Conservation (phyloP, 805 yeast species). For the Cyberlindnera nakhonratchasimensis region DNA sequence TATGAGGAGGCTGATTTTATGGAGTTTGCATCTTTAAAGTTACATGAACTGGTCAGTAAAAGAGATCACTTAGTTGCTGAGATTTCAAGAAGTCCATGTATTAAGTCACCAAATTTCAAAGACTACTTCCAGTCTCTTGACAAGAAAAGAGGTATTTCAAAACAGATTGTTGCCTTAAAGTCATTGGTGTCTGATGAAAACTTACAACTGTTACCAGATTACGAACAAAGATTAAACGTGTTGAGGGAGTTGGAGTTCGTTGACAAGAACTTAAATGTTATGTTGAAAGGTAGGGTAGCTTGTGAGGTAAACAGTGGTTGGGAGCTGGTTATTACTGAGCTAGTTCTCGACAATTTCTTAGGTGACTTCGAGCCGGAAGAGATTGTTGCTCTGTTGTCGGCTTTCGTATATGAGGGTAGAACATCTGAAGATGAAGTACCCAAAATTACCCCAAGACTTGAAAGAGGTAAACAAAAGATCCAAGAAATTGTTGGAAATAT, state of each 20-base stretch:
- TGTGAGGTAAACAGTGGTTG: constrained; percentile 91
- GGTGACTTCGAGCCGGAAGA: constrained; percentile 95
- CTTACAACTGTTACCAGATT: constrained; percentile 86
- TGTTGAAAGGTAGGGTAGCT: constrained; percentile 87
- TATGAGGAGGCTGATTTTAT: constrained; percentile 45
- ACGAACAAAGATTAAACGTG: constrained; percentile 82
- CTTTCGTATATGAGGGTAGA: constrained; percentile 86
- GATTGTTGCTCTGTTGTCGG: constrained; percentile 89
- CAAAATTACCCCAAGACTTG: constrained; percentile 72
- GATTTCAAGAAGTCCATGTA: constrained; percentile 29
- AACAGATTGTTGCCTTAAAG: constrained; percentile 53
- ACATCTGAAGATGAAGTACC: constrained; percentile 59
- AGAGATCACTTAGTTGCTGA: constrained; percentile 34
- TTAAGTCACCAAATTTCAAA: constrained; percentile 42
- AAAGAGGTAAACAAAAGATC: constrained; percentile 64
- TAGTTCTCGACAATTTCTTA: constrained; percentile 84
- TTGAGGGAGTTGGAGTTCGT: constrained; percentile 76
- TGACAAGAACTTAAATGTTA: constrained; percentile 71
- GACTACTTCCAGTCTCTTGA: constrained; percentile 43
- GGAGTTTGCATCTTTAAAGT: constrained; percentile 32
- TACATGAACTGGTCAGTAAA: constrained; percentile 36
- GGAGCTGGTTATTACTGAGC: constrained; percentile 85
- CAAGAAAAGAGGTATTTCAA: constrained; percentile 42
- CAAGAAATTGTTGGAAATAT: constrained; percentile 65
- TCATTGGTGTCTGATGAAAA: constrained; percentile 79